phyloP scores from a whole-genome alignment of 2,329 filamentous ascomycete species.

The Apiospora pterosperma region DNA sequence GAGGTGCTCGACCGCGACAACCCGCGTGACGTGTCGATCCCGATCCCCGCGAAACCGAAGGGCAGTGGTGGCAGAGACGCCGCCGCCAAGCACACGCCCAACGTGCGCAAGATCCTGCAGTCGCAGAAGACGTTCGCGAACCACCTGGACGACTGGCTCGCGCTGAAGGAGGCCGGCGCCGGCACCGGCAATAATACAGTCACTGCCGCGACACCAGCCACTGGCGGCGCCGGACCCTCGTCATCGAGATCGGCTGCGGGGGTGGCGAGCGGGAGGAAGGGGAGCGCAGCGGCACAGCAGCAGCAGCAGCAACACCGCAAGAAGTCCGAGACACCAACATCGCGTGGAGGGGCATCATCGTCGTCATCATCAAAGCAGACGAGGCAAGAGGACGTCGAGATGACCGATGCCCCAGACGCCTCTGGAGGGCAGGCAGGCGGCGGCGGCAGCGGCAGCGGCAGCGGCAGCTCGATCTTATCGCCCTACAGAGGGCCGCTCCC shows the following conservation, averaged over 20 bases:
- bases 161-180: slow-evolving; percentile 40
- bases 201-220: slow-evolving; percentile 21
- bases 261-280: slow-evolving; percentile 8
- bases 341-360: not conserved
- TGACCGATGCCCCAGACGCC: slow-evolving; percentile 34
- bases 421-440: not conserved
- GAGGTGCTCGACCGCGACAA: slow-evolving; percentile 81
- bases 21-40: slow-evolving; percentile 67
- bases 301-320: slow-evolving; percentile 9
- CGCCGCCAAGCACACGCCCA: slow-evolving; percentile 57
- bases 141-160: slow-evolving; percentile 76
- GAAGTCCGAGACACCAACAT: not conserved
- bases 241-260: slow-evolving; percentile 14
- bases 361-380: slow-evolving; percentile 4
- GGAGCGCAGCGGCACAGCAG: slow-evolving; percentile 3
- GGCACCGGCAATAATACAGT: not conserved
- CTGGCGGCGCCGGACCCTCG: slow-evolving; percentile 18
- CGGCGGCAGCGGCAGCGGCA: not conserved
- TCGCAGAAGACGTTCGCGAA: slow-evolving; percentile 83
- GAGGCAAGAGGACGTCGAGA: slow-evolving; percentile 33
- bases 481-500: slow-evolving; percentile 23
- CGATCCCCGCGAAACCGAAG: slow-evolving; percentile 56
- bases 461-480: not conserved
- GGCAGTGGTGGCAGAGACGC: slow-evolving; percentile 21
- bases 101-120: slow-evolving; percentile 72